These are phyloP conservation scores for Ophiosphaerella narmari DNA, from an alignment of 2,329 filamentous ascomycete species.

Conservation along the genomic window DNA sequence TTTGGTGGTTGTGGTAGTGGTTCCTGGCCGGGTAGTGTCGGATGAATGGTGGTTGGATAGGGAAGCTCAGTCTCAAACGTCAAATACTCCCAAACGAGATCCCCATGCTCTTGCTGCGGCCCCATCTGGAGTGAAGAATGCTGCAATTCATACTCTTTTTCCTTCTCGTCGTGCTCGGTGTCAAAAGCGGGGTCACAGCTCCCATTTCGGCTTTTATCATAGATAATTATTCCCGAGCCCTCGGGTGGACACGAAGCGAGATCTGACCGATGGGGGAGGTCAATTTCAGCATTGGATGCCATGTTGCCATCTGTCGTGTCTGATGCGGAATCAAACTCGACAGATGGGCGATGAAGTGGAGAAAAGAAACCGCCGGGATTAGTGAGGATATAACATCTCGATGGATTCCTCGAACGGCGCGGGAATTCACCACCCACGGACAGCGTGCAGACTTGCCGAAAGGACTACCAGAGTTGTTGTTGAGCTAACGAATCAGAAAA, in stretches of 20 bases:
- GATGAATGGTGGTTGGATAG: constrained; percentile 46
- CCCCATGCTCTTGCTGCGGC: constrained; percentile 13
- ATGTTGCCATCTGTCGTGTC: constrained; percentile 26
- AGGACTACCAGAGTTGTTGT: constrained; percentile 3
- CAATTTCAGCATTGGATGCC: constrained; percentile 43
- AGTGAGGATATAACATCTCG: constrained; percentile 10
- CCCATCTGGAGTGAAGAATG: constrained; percentile 5
- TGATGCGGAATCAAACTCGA: too few species aligned
- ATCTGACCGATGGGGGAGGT: constrained; percentile 33
- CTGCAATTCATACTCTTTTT: neutral
- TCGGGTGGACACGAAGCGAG: constrained; percentile 12
- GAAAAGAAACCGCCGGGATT: neutral
- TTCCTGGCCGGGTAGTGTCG: constrained; percentile 36
- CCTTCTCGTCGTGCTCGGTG: constrained; percentile 18
- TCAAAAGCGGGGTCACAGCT: constrained; percentile 17
- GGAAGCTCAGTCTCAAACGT: constrained; percentile 66
- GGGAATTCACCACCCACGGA: constrained; percentile 9
- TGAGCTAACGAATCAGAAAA: constrained; percentile 12
- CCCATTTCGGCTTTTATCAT: constrained; percentile 1
- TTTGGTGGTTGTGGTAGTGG: constrained; percentile 65
- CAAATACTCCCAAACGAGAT: constrained; percentile 64
- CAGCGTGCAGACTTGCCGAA: neutral
- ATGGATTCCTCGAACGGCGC: constrained; percentile 11
- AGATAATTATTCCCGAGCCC: constrained; percentile 36
- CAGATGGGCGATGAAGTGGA: neutral